Base-by-base conservation (phyloP, 2,329 filamentous ascomycete genomes). In the Cordyceps militaris region DNA sequence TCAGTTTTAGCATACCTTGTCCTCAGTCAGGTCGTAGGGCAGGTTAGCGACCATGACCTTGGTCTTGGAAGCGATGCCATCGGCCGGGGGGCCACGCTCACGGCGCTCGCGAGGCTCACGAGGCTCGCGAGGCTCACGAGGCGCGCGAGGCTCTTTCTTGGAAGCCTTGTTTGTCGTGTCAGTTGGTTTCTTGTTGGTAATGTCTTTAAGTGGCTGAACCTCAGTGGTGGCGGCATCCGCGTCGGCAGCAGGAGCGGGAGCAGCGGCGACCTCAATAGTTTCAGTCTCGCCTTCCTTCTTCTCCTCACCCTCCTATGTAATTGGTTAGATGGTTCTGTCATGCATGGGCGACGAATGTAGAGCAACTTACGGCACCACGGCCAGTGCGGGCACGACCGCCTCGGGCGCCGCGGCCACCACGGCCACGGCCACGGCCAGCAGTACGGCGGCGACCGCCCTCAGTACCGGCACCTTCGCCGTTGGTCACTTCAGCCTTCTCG, bases 11-110 rank as follows among this genome's bases (percentile, higher is more conserved):
- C n/a, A 53, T 77, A 96, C 93, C 86, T 93, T 95, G 70, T 97
- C 92, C 80, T 99, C 94, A 68, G 88, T 93, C 74, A 97, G 84
- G 79, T 99, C 93, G 72, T 99, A 99, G 55, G 94, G 94, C 63
- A 99, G 85, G 82, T 99, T 99, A 71, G 94, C 94, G 70, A 99
- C 94, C 94, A 99, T 99, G 78, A 99, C 91, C 88, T 99, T 99
- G 76, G 89, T 97, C 87, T 97, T 97, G 76, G 93, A 97, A 65
- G 94, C 88, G 70, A 99, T 90, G 66, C 94, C 94, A 73, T 99
- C 93, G 75, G 96, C 93, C 61, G 94, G 94, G 64, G 94, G 94
- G 63, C 94, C 94, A 74, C 94, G 92, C 84, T 97, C 82, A 66
- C 84, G 81, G 68, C 82, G 80, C 78, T 85, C 81, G 32, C 55